Percentiles rank a stretch among this genome's conserved stretches.
Conservation (phyloP, 106 monocot genomes). For the Allium sativum region DNA sequence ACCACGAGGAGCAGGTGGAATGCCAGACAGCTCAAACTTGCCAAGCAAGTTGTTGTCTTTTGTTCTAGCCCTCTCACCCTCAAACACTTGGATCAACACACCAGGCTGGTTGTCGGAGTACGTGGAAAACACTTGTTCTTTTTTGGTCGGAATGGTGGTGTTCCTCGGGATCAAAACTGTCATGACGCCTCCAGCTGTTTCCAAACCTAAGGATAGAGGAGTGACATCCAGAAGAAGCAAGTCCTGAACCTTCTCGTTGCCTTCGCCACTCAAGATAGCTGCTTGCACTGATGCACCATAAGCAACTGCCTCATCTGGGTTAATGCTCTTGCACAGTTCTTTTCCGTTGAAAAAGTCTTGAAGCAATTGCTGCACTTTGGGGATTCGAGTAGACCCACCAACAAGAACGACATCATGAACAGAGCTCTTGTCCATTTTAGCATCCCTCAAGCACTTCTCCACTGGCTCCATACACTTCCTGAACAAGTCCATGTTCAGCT, state of each 20-base stretch:
- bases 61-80: conserved; percentile 12
- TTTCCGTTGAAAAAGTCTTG: conserved; percentile 15
- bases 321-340: conserved; percentile 15
- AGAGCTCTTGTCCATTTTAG: conserved; percentile 12
- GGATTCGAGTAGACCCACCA: neutral
- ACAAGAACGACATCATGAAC: conserved; percentile 55
- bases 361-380: conserved; percentile 29
- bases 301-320: conserved; percentile 12
- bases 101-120: conserved; percentile 13
- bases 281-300: conserved; percentile 8
- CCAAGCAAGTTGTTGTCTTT: neutral
- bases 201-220: conserved; percentile 8
- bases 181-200: conserved; percentile 11
- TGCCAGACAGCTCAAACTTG: neutral
- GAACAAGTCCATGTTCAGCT: conserved; percentile 10
- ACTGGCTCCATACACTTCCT: conserved; percentile 15
- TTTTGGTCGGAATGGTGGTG: conserved; percentile 11
- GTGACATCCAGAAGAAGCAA: conserved; percentile 11
- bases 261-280: conserved; percentile 12
- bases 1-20: too few species aligned
- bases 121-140: conserved; percentile 10
- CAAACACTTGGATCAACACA: conserved; percentile 10
- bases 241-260: conserved; percentile 13
- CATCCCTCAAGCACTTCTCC: conserved; percentile 8
- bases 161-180: conserved; percentile 12